A percentile compares a stretch with the other conserved stretches of the same genome.
These are phyloP conservation scores for Jamesozyma gamospora DNA, from an alignment of 805 yeast species.

Conservation along the genomic window DNA sequence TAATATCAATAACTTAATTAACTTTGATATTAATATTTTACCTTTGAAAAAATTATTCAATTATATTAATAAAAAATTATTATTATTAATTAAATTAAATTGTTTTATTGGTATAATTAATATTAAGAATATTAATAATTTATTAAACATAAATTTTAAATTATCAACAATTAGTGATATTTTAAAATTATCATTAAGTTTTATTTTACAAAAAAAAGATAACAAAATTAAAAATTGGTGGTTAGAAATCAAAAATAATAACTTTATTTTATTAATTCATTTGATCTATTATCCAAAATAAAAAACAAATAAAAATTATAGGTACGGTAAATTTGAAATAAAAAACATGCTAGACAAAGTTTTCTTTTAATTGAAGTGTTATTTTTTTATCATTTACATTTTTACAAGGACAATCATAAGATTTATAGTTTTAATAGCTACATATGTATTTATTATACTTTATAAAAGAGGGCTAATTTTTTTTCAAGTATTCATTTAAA, in stretches of 20 bases:
- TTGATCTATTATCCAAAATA: slow-evolving; percentile 7
- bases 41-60: background rate
- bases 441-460: too few relatives aligned
- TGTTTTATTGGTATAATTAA: slow-evolving; percentile 7
- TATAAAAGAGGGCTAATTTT: too few relatives aligned
- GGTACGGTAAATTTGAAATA: background rate
- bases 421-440: too few relatives aligned
- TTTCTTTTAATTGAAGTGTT: too few relatives aligned
- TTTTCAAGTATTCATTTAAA: too few relatives aligned
- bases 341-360: too few relatives aligned
- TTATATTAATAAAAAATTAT: slow-evolving; percentile 5
- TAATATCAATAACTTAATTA: background rate
- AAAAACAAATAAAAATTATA: too few relatives aligned
- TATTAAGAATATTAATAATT: slow-evolving; percentile 6
- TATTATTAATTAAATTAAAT: slow-evolving; percentile 9
- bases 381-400: too few relatives aligned
- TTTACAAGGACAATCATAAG: too few relatives aligned
- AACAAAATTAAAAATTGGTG: slow-evolving; percentile 11
- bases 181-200: slow-evolving; percentile 8
- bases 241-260: slow-evolving; percentile 11
- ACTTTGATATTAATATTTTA: background rate
- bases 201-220: slow-evolving; percentile 1
- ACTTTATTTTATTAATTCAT: slow-evolving; percentile 8
- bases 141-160: slow-evolving; percentile 4
- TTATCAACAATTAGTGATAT: slow-evolving; percentile 9